Evolutionary conservation across 2,329 filamentous ascomycete species (phyloP).

Genomic region (Aspergillus flavus): DNA sequence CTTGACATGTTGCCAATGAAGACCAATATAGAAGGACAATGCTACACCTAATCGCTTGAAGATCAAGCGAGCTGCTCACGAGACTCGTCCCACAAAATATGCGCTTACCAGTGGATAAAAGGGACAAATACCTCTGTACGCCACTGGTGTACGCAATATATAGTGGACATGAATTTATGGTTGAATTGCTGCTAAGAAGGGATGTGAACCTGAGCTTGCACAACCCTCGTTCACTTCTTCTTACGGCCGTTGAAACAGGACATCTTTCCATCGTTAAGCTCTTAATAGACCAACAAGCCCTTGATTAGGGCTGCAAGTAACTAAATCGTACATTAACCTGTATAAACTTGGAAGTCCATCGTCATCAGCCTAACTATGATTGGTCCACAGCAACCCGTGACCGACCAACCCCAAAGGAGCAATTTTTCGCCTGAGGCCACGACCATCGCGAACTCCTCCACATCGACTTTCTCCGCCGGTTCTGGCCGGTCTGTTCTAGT

Average conservation of each 20-base stretch:
- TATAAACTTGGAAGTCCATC: no score
- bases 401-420: constrained; percentile 2
- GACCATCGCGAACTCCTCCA: constrained; percentile 11
- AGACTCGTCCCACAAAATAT: not conserved
- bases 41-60: not conserved
- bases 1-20: not conserved
- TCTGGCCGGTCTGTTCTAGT: constrained; percentile 7
- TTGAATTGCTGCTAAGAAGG: not conserved
- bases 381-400: constrained; percentile 5
- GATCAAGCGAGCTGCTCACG: not conserved
- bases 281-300: no score
- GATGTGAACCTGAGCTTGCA: no score
- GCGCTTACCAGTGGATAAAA: not conserved
- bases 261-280: no score
- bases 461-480: constrained; percentile 11
- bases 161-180: not conserved
- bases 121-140: not conserved
- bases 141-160: not conserved
- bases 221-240: no score
- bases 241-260: no score
- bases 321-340: no score
- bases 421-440: constrained; percentile 9
- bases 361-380: not conserved
- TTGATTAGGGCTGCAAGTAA: no score
- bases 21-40: not conserved